Evolutionary conservation across 371 early-diverging fungal species (phyloP), one percentile per base, ranked within the genome.

Genomic region (Syncephalis fuscata): DNA sequence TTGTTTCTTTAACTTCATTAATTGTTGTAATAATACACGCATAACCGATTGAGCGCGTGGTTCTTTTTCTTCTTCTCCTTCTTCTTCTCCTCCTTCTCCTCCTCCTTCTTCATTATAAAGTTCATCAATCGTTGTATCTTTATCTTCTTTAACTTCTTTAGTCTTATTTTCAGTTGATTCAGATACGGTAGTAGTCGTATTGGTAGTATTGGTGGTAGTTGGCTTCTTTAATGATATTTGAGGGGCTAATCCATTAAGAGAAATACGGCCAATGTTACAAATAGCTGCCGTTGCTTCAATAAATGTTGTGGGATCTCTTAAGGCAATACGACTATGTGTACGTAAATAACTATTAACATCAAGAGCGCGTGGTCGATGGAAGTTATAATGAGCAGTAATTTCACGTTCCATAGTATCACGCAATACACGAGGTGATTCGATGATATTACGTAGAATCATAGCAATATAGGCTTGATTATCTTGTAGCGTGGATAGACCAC

Each of bases 391-490:
- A 14, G 67, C 75, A 39, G 61, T 71, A 14, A 94, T 74, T 52
- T 88, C 77, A 17, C 70, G 61, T 46, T 82, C 79, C 77, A 96
- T 87, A 5, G 71, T 62, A n/a, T 56, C 55, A 48, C 70, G 64
- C 48, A 94, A 55, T 0, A 86, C 69, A 0, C 59, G 54, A 17
- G 65, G 54, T 50, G 76, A 69, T 59, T 96, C 97, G 39, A 92
- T 70, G 14, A 86, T 68, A 51, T 96, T 91, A 3, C 94, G 78
- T 45, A 96, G 56, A 39, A 94, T 82, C 48, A 92, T 76, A 23
- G 83, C 64, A 37, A 78, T 73, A 39, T 85, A 70, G 3, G 77
- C 69, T 50, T 76, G 81, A 38, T 86, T 83, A 2, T 82, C 78
- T 48, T 70, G 69, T 39, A 84, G 75, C 9, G 68, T 67, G 44